Evolutionary conservation across 139 green algal species (phyloP).

Genomic region (Dunaliella primolecta): DNA sequence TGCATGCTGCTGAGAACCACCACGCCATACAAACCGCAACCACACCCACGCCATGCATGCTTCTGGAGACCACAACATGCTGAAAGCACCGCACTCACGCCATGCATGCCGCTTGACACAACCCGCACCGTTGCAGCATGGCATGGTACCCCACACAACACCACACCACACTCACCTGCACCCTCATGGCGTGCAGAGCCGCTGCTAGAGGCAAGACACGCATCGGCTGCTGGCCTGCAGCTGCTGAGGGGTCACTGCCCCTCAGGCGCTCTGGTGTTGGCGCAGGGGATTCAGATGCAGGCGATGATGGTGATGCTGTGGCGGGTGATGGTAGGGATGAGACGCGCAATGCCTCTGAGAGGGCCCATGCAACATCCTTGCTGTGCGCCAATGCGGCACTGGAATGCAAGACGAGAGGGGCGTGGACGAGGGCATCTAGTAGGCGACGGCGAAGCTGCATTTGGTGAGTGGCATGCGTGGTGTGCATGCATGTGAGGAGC

Average conservation of each 20-base stretch:
- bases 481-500: no score
- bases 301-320: background rate
- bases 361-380: background rate
- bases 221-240: background rate
- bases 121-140: no score
- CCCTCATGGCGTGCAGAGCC: conserved; percentile 10
- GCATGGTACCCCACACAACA: no score
- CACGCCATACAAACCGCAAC: no score
- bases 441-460: background rate
- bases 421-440: background rate
- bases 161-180: background rate
- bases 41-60: no score
- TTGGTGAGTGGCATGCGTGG: no score
- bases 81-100: no score
- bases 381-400: background rate
- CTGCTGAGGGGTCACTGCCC: background rate
- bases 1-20: no score
- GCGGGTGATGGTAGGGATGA: background rate
- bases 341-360: background rate
- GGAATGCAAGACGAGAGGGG: background rate
- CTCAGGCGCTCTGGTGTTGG: background rate
- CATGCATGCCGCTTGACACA: no score
- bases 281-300: background rate
- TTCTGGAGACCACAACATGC: no score
- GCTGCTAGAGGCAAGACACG: background rate